phyloP scores from a whole-genome alignment of 2,329 filamentous ascomycete genomes.

The Trichophyton schoenleinii region DNA sequence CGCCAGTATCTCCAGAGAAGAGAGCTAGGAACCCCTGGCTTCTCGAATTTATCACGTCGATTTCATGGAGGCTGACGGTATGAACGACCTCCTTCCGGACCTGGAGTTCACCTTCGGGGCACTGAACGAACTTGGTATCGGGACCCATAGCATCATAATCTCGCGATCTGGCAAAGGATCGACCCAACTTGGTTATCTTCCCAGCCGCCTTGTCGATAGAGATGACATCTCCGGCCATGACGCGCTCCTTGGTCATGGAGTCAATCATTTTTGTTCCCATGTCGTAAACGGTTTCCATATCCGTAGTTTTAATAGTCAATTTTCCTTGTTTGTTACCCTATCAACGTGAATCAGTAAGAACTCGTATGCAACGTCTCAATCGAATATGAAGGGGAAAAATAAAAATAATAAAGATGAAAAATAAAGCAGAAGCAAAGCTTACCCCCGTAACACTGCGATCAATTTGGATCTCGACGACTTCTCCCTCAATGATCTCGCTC shows the following conservation, averaged over 20 bases:
- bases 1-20: slow-evolving; percentile 94
- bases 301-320: slow-evolving; percentile 96
- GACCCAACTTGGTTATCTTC: slow-evolving; percentile 92
- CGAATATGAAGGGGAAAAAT: not conserved
- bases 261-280: slow-evolving; percentile 99
- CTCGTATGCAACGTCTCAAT: not conserved
- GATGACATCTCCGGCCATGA: slow-evolving; percentile 97
- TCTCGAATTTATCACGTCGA: slow-evolving; percentile 96
- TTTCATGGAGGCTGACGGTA: slow-evolving; percentile 93
- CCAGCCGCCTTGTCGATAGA: slow-evolving; percentile 97
- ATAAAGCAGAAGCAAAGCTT: slow-evolving; percentile 15
- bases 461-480: slow-evolving; percentile 97
- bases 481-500: slow-evolving; percentile 97
- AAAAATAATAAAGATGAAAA: not conserved
- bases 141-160: slow-evolving; percentile 99
- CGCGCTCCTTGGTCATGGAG: slow-evolving; percentile 97
- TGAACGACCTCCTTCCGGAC: slow-evolving; percentile 95
- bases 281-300: slow-evolving; percentile 99
- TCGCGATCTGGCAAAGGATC: slow-evolving; percentile 84
- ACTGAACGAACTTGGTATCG: slow-evolving; percentile 96
- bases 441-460: slow-evolving; percentile 88
- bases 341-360: slow-evolving; percentile 10
- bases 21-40: slow-evolving; percentile 97
- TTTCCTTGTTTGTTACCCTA: slow-evolving; percentile 93
- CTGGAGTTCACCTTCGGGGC: slow-evolving; percentile 92